Conservation (phyloP, 2,329 filamentous ascomycete genomes). For the Sporothrix phasma region DNA sequence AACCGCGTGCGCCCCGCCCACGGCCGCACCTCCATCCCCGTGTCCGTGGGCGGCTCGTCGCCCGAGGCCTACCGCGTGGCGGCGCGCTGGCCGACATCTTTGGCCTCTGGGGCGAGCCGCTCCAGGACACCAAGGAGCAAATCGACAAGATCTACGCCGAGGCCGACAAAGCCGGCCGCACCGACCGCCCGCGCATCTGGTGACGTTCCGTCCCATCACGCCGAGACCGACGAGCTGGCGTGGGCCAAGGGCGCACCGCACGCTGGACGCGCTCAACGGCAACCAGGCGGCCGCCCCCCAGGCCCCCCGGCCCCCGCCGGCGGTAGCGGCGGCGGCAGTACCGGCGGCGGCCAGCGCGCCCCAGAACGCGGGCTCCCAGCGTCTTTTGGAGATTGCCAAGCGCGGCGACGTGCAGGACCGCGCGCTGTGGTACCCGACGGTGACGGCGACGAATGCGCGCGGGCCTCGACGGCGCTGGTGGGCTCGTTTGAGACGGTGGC, state of each 20-base stretch:
- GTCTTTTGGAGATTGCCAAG: conserved; percentile 47
- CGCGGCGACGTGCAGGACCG: conserved; percentile 49
- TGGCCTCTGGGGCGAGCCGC: conserved; percentile 53
- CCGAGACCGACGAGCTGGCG: conserved; percentile 52
- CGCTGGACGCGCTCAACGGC: conserved; percentile 39
- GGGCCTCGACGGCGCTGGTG: conserved; percentile 51
- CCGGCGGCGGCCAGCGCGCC: conserved; percentile 28
- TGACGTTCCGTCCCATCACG: conserved; percentile 53
- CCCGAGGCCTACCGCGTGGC: conserved; percentile 48
- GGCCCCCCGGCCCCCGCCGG: no score
- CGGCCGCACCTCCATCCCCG: conserved; percentile 37
- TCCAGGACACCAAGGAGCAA: conserved; percentile 54
- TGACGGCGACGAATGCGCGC: conserved; percentile 49
- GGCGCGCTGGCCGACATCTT: conserved; percentile 52
- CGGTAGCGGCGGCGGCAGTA: no score
- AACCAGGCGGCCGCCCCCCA: conserved; percentile 24
- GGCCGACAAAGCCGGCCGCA: conserved; percentile 46
- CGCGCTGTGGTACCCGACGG: conserved; percentile 53
- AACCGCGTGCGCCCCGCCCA: conserved; percentile 45
- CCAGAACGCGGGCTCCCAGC: conserved; percentile 50
- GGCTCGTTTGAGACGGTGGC: conserved; percentile 43
- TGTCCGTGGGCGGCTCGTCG: conserved; percentile 51
- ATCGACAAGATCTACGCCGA: conserved; percentile 51
- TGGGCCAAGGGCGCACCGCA: conserved; percentile 51
- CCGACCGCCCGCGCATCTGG: conserved; percentile 49